A percentile compares a stretch with the other conserved stretches of the same genome.
These are phyloP conservation scores for Verbena officinalis DNA, from an alignment of 257 asterid genomes.

Conservation along the genomic window DNA sequence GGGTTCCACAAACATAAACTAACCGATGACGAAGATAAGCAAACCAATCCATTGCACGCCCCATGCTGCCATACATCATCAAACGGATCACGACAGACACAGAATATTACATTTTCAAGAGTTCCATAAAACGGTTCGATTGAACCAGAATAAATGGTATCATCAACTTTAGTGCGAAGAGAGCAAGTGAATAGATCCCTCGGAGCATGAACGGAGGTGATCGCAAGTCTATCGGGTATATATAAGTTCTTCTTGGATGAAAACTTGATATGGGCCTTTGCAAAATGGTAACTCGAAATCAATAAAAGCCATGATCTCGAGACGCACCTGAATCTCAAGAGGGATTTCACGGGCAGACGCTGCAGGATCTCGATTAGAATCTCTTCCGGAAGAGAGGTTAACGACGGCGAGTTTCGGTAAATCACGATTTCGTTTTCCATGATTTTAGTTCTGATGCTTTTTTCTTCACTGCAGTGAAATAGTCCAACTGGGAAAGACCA, in stretches of 20 bases:
- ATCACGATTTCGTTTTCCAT: no score
- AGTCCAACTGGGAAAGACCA: no score
- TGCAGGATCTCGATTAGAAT: no score
- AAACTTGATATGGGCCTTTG: background rate
- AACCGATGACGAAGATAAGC: slow-evolving; percentile 15
- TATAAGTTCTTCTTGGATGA: slow-evolving; percentile 6
- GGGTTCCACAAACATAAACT: slow-evolving; percentile 45
- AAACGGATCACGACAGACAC: slow-evolving; percentile 28
- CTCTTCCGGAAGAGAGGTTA: no score
- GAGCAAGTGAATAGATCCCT: slow-evolving; percentile 25
- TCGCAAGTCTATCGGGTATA: slow-evolving; percentile 12
- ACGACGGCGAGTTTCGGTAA: no score
- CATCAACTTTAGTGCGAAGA: slow-evolving; percentile 8
- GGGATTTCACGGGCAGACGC: no score
- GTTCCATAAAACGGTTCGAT: slow-evolving; percentile 17
- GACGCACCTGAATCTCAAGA: no score
- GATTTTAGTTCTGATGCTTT: no score
- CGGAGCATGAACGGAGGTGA: slow-evolving; percentile 8
- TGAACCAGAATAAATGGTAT: background rate
- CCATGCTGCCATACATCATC: slow-evolving; percentile 12
- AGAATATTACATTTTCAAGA: background rate
- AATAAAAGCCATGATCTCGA: no score
- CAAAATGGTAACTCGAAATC: background rate
- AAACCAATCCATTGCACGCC: slow-evolving; percentile 36
- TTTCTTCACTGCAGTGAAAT: no score